Evolutionary conservation across 2,329 filamentous ascomycete genomes (phyloP).

Genomic region (Pseudogymnoascus sp.): DNA sequence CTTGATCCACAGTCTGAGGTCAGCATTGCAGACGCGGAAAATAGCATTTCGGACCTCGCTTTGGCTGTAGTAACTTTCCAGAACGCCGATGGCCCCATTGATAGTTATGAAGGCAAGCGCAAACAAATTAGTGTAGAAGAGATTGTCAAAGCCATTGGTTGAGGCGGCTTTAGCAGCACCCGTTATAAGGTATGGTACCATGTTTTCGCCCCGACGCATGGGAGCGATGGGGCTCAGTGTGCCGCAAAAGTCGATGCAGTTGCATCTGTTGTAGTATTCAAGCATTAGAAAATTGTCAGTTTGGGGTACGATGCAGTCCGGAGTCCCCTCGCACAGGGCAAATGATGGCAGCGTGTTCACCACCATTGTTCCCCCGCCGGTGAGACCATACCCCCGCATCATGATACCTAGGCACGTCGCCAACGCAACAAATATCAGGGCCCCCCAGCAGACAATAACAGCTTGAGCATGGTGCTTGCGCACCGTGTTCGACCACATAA

Average conservation of each 20-base stretch:
- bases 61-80: conserved; percentile 10
- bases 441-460: conserved; percentile 12
- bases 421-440: not conserved
- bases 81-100: conserved; percentile 10
- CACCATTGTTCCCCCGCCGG: conserved; percentile 7
- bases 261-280: not conserved
- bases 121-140: conserved; percentile 1
- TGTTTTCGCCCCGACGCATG: conserved; percentile 9
- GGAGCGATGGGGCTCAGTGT: conserved; percentile 3
- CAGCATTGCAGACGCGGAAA: conserved; percentile 10
- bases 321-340: not conserved
- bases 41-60: conserved; percentile 12
- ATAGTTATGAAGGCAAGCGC: conserved; percentile 9
- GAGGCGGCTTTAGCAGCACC: not conserved
- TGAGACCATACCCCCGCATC: conserved; percentile 7
- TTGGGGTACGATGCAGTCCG: not conserved
- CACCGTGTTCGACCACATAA: conserved; percentile 12
- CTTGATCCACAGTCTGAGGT: conserved; percentile 9
- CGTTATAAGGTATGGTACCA: conserved; percentile 6
- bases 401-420: conserved; percentile 10
- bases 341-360: not conserved
- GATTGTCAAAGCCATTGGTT: not conserved
- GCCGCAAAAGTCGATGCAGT: conserved; percentile 13
- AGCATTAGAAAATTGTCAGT: too few species aligned
- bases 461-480: conserved; percentile 10